A percentile compares a stretch with the other conserved stretches of the same genome.
Evolutionary conservation across 495 filamentous ascomycete species (phyloP).

Genomic region (Aspergillus mulundensis): DNA sequence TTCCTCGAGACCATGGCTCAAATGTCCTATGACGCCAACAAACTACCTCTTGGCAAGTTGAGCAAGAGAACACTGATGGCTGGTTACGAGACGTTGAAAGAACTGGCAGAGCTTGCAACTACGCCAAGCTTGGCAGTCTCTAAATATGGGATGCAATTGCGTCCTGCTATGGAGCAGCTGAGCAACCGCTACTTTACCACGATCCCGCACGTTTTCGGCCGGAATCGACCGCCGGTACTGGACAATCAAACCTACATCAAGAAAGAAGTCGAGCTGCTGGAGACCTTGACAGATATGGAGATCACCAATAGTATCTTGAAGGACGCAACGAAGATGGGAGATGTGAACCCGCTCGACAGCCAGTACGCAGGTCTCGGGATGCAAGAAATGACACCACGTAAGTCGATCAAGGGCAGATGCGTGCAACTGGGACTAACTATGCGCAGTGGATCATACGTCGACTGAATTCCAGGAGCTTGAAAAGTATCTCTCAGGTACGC

Average conservation of each 20-base stretch:
- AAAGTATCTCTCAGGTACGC: conserved; percentile 62
- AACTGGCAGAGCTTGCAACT: conserved; percentile 61
- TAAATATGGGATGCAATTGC: conserved; percentile 38
- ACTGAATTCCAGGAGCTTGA: conserved; percentile 61
- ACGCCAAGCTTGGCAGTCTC: conserved; percentile 41
- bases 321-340: conserved; percentile 44
- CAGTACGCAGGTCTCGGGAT: conserved; percentile 67
- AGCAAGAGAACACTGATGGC: conserved; percentile 66
- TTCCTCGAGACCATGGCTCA: conserved; percentile 61
- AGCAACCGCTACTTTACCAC: conserved; percentile 74
- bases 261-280: conserved; percentile 70
- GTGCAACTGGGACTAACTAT: not conserved
- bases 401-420: conserved; percentile 6
- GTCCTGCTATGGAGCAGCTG: conserved; percentile 50
- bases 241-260: conserved; percentile 51
- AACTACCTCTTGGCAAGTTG: conserved; percentile 79
- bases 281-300: conserved; percentile 77
- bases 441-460: conserved; percentile 48
- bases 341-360: conserved; percentile 61
- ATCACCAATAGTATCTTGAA: conserved; percentile 76
- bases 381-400: conserved; percentile 66
- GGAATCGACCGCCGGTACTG: conserved; percentile 66
- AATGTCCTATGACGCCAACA: conserved; percentile 71
- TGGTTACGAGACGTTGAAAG: conserved; percentile 71
- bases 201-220: conserved; percentile 79